phyloP scores from a whole-genome alignment of 2,329 filamentous ascomycete genomes.

The Beauveria pseudobassiana region DNA sequence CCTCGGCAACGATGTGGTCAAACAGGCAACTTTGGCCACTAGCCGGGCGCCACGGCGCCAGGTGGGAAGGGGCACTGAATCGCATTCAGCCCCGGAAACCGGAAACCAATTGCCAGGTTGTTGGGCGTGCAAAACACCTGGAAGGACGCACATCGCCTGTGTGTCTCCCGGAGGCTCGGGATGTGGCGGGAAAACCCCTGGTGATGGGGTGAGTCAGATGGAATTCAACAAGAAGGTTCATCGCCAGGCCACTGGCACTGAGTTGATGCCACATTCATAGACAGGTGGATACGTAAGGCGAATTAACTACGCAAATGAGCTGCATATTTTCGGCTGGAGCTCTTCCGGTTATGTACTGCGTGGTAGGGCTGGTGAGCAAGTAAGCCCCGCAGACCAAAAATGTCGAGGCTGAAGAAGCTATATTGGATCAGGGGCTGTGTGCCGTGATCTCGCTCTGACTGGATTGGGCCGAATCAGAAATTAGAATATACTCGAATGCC shows the following conservation, averaged over 20 bases:
- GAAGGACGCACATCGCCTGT: background rate
- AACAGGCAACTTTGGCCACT: background rate
- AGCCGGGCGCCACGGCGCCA: background rate
- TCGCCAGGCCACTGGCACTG: background rate
- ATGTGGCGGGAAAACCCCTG: background rate
- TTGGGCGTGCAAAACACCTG: background rate
- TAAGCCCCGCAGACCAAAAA: background rate
- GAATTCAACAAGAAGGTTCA: background rate
- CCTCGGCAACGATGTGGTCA: background rate
- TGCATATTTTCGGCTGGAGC: background rate
- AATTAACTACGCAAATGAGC: background rate
- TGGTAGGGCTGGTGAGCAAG: background rate
- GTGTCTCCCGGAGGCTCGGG: background rate
- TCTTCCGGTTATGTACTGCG: background rate
- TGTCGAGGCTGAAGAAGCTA: background rate
- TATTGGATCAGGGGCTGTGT: background rate
- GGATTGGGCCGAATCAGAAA: background rate
- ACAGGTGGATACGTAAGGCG: background rate
- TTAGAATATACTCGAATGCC: background rate
- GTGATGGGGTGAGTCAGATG: background rate
- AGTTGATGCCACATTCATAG: background rate
- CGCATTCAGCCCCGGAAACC: slow-evolving; percentile 2
- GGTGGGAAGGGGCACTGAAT: background rate
- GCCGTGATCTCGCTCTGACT: background rate
- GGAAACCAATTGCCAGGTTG: background rate